Evolutionary conservation across 2,329 filamentous ascomycete species (phyloP).

Genomic region (Penicillium sp.): DNA sequence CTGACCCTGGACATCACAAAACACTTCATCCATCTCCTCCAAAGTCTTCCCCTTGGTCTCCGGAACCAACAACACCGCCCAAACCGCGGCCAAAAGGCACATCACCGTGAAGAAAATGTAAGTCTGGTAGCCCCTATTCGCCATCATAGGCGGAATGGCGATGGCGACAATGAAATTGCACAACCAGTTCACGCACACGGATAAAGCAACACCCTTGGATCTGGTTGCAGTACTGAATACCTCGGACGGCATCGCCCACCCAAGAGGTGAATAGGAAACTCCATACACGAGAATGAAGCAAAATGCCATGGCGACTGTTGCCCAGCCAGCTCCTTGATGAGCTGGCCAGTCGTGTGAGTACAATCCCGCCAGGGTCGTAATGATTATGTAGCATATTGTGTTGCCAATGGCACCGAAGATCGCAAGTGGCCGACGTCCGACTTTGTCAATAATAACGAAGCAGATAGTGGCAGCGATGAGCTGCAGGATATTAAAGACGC

Average conservation of each 20-base stretch:
- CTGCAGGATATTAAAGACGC: slow-evolving; percentile 41
- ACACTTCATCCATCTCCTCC: slow-evolving; percentile 20
- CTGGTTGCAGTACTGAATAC: slow-evolving; percentile 40
- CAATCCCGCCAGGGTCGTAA: slow-evolving; percentile 30
- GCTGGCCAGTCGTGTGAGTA: slow-evolving; percentile 23
- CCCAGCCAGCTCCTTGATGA: slow-evolving; percentile 28
- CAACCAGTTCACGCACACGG: slow-evolving; percentile 38
- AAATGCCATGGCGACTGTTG: slow-evolving; percentile 18
- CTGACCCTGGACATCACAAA: slow-evolving; percentile 10
- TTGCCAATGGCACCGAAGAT: slow-evolving; percentile 36
- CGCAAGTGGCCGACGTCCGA: slow-evolving; percentile 33
- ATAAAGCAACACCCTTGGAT: slow-evolving; percentile 39
- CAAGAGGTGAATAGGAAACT: slow-evolving; percentile 29
- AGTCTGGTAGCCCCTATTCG: slow-evolving; percentile 51
- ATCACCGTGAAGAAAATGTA: slow-evolving; percentile 61
- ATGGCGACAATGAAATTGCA: slow-evolving; percentile 54
- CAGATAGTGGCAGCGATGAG: slow-evolving; percentile 32
- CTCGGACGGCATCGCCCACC: slow-evolving; percentile 42
- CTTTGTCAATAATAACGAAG: slow-evolving; percentile 34
- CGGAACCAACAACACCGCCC: slow-evolving; percentile 20
- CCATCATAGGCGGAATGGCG: slow-evolving; percentile 62
- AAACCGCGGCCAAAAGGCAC: slow-evolving; percentile 43
- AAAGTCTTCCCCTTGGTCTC: slow-evolving; percentile 19
- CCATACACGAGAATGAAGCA: slow-evolving; percentile 25
- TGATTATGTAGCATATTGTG: slow-evolving; percentile 33